phyloP scores from a whole-genome alignment of 208 protist species.

The Acanthamoeba sp. region DNA sequence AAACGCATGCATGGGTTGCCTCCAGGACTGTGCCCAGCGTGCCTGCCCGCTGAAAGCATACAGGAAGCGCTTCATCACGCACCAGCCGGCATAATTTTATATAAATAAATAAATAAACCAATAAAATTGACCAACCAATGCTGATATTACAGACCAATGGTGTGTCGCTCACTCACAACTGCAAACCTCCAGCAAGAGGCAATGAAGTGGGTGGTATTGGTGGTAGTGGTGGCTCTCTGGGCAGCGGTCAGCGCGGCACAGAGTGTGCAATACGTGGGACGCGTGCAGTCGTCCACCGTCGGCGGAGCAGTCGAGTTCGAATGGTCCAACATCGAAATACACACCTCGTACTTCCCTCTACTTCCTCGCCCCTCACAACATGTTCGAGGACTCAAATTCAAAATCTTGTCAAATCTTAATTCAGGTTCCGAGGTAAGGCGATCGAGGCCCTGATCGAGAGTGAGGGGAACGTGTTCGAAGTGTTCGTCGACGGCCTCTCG shows the following conservation, averaged over 20 bases:
- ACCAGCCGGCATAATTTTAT: neutral
- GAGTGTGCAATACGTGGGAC: slow-evolving; percentile 6
- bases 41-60: too few relatives aligned
- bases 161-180: too few relatives aligned
- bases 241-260: neutral
- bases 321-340: slow-evolving; percentile 37
- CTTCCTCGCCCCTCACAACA: too few relatives aligned
- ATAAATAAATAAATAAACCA: too few relatives aligned
- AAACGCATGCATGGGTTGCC: too few relatives aligned
- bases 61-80: neutral
- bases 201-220: neutral
- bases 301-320: neutral
- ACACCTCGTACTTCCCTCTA: neutral
- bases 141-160: too few relatives aligned
- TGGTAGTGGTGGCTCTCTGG: neutral
- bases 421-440: neutral
- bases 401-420: neutral
- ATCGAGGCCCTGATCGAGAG: neutral
- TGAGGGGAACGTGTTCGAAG: slow-evolving; percentile 12
- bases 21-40: too few relatives aligned
- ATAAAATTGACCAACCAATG: neutral
- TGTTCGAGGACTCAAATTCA: too few relatives aligned
- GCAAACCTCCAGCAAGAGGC: neutral
- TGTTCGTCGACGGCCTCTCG: slow-evolving; percentile 7
- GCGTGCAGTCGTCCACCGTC: neutral